phyloP scores from a whole-genome alignment of 75 land plant species.

The Adiantum capillusveneris region DNA sequence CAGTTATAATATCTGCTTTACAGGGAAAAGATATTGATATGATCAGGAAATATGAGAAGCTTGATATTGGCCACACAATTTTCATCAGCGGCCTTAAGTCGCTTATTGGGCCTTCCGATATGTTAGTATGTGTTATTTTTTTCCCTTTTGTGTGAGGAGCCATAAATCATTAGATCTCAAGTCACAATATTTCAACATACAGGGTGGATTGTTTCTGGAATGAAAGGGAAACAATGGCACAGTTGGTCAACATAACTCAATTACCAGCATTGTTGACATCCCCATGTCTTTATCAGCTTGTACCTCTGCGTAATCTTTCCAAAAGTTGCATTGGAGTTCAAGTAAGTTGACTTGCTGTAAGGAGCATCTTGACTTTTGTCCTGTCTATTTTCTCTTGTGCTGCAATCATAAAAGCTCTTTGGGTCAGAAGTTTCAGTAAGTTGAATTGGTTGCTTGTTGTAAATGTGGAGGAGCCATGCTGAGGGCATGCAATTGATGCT shows the following conservation, averaged over 20 bases:
- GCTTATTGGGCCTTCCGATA: not conserved
- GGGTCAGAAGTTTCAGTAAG: too few species aligned
- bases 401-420: too few species aligned
- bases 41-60: slow-evolving; percentile 9
- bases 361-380: not conserved
- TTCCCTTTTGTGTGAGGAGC: not conserved
- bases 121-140: not conserved
- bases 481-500: too few species aligned
- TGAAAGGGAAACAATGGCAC: slow-evolving; percentile 11
- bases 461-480: too few species aligned
- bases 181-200: not conserved
- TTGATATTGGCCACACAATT: slow-evolving; percentile 9
- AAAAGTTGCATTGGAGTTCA: not conserved
- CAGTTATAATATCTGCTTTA: too few species aligned
- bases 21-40: too few species aligned
- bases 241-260: slow-evolving; percentile 12
- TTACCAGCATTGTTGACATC: slow-evolving; percentile 18
- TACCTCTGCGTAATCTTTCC: slow-evolving; percentile 6
- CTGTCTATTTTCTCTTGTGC: not conserved
- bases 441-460: too few species aligned
- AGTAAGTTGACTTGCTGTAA: slow-evolving; percentile 1
- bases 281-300: slow-evolving; percentile 13
- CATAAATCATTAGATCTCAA: not conserved
- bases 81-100: slow-evolving; percentile 17
- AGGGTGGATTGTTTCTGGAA: slow-evolving; percentile 22